Base-by-base conservation (phyloP, 495 filamentous ascomycete species). In the Penicillium ochrochloron region DNA sequence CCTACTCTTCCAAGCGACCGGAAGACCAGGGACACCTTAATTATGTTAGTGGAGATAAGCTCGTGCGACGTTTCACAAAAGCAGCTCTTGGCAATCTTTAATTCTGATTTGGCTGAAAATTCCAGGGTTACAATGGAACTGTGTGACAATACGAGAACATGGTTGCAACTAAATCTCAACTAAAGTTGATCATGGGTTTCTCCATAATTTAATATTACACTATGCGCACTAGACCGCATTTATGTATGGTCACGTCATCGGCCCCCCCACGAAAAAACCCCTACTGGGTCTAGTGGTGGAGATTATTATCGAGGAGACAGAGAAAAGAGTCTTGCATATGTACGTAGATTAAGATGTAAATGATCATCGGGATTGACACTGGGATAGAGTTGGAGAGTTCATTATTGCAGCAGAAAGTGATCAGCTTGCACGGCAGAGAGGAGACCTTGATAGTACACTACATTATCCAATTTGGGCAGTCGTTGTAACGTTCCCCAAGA, bases 11-110 rank as follows among this genome's bases (percentile, higher is more conserved):
- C 23, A 50, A 60, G 54, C 44, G 44, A 48, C 44, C 44, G 19
- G 44, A 48, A 23, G 44, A 48, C 44, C 60, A 60, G 65, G 66
- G 65, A 71, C 62, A 70, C 65, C 55, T 67, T 69, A 70, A 78
- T 76, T 75, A 73, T 78, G 73, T 70, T 75, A 72, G 74, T 79
- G 77, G 77, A 77, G 77, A 79, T 79, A 78, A 79, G 74, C 74
- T 77, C 75, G 75, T 77, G 75, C 68, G 73, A 78, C 75, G 74
- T 79, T 78, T 74, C 77, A 79, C 75, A 66, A 66, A 72, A 70
- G 56, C 41, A 68, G 58, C 51, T 62, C 71, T 73, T 73, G 69
- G 69, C 68, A 69, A 73, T 54, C 64, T 69, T 73, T 73, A 67
- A 61, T 73, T 72, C 57, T 34, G 31, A 34, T 21, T 37, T 25